phyloP scores from a whole-genome alignment of 75 land plant species.

The Selaginella moellendorffii region DNA sequence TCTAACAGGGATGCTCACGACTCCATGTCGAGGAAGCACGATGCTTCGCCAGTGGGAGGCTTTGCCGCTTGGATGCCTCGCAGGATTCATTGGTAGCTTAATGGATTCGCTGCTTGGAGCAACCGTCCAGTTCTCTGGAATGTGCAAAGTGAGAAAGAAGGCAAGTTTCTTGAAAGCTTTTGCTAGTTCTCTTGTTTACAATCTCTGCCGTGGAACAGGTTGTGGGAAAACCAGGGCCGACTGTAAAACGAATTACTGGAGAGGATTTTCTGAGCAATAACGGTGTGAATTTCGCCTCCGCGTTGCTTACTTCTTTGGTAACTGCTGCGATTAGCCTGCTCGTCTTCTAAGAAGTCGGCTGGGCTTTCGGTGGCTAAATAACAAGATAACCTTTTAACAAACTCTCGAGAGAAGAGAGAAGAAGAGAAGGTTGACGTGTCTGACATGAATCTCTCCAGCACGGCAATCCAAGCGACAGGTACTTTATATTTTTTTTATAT shows the following conservation, averaged over 20 bases:
- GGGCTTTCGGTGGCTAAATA: too few species aligned
- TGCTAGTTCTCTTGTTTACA: too few species aligned
- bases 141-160: conserved; percentile 75
- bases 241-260: conserved; percentile 69
- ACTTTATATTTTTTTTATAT: too few species aligned
- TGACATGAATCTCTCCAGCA: too few species aligned
- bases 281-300: conserved; percentile 63
- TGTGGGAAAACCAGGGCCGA: conserved; percentile 86
- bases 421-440: too few species aligned
- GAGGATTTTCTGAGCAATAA: conserved; percentile 63
- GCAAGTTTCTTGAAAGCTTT: too few species aligned
- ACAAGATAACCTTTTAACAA: too few species aligned
- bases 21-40: conserved; percentile 26
- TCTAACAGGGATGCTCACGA: conserved; percentile 41
- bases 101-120: conserved; percentile 84
- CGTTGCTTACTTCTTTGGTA: conserved; percentile 46
- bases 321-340: conserved; percentile 43
- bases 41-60: conserved; percentile 42
- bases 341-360: too few species aligned
- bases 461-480: too few species aligned
- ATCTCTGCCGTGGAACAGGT: too few species aligned
- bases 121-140: conserved; percentile 76
- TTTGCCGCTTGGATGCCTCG: conserved; percentile 46
- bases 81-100: conserved; percentile 68
- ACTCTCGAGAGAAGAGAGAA: too few species aligned